Percentiles rank a stretch among this genome's conserved stretches.
These are phyloP conservation scores for Dorcoceras hygrometricum DNA, from an alignment of 257 asterid genomes.

Conservation along the genomic window DNA sequence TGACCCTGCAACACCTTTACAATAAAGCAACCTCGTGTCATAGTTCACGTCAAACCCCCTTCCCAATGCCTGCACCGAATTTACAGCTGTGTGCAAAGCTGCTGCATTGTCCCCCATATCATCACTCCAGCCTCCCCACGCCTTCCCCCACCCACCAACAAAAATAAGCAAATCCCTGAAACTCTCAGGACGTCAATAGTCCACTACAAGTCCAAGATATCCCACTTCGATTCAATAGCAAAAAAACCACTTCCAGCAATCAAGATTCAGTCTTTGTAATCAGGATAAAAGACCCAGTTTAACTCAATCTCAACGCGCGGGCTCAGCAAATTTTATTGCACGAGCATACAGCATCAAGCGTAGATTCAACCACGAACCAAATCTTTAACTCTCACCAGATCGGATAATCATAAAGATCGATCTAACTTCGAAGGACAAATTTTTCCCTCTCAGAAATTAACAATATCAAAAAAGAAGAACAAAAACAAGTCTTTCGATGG, in stretches of 20 bases:
- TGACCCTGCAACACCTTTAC: constrained; percentile 77
- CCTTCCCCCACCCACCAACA: constrained; percentile 2
- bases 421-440: constrained; percentile 14
- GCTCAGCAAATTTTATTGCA: not conserved
- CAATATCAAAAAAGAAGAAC: not conserved
- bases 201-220: constrained; percentile 19
- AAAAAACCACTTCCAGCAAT: constrained; percentile 12
- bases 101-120: constrained; percentile 84
- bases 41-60: constrained; percentile 87
- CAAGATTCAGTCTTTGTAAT: constrained; percentile 21
- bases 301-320: constrained; percentile 22
- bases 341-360: constrained; percentile 16
- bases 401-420: constrained; percentile 25
- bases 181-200: constrained; percentile 18
- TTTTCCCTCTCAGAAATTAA: not conserved
- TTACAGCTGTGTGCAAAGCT: constrained; percentile 74
- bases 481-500: constrained; percentile 15
- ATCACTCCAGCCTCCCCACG: constrained; percentile 38
- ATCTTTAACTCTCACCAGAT: constrained; percentile 32
- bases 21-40: constrained; percentile 82
- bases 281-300: constrained; percentile 9
- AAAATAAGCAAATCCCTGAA: constrained; percentile 13
- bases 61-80: constrained; percentile 77
- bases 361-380: constrained; percentile 18
- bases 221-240: constrained; percentile 17